Base-by-base conservation (phyloP, 2,329 filamentous ascomycete genomes). In the Didymella segeticola region DNA sequence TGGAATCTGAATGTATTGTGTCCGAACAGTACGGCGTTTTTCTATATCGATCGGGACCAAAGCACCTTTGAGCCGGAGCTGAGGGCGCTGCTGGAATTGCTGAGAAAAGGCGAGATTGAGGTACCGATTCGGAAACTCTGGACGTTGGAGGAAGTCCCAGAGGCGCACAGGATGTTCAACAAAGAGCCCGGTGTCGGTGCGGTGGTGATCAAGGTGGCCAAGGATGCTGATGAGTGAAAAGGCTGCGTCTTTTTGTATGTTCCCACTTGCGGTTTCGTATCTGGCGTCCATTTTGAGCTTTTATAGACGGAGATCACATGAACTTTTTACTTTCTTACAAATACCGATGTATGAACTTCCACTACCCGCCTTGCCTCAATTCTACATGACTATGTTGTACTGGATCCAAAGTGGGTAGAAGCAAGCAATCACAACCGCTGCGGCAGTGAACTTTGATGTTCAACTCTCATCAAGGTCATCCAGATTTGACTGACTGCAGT, bases 41-140 rank as follows among this genome's bases (percentile, higher is more conserved):
- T 59, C 47, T 70, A 68, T 33, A 60, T 72, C 39, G 49, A 57
- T 20, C 57, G 59, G 17, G 60, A 67, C 34, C 62, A 67, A 48
- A 61, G 47, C 27, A 67, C 64, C 0, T 71, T 66, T 47, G 61
- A 56, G 34, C 64, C 63, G 15, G 67, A 72, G 51, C 41, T 70
- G 29, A 61, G 55, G 42, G 55, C 37, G 9, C 26, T 67, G 30
- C 61, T 68, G 20, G 47, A 55, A 7, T 42, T 70, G 58, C 43
- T 59, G 17, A 39, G 20, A 12, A 55, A 53, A 10, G 62, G 64
- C 1, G 58, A 65, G 48, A 64, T 72, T n/a, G 31, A 36, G 14
- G 62, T 66, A 29, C 64, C 62, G 5, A 70, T 72, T 29, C 62
- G 67, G 50, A 69, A 67, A 48, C 41, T 58, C 15, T 66, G 58